A percentile compares a stretch with the other conserved stretches of the same genome.
Conservation (phyloP, 139 green algal species). For the Chlorella sp. region DNA sequence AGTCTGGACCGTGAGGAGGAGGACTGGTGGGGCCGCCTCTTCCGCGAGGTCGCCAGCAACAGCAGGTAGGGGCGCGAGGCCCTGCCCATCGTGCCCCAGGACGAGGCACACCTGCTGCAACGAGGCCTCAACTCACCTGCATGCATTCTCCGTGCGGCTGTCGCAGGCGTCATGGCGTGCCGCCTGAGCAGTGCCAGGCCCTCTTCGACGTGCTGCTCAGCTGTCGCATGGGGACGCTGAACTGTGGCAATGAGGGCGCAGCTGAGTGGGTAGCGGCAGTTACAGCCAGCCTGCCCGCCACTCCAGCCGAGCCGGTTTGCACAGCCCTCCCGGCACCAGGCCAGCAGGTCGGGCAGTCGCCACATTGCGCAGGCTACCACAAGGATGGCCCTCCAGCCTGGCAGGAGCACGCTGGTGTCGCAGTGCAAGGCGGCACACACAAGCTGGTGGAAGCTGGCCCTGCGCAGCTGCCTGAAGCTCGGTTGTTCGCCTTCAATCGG, state of each 20-base stretch:
- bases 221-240: constrained; percentile 10
- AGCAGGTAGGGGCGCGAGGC: background rate
- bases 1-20: constrained; percentile 3
- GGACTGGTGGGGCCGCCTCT: constrained; percentile 20
- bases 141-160: too few relatives aligned
- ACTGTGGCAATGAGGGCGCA: background rate
- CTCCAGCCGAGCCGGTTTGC: too few relatives aligned
- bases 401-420: too few relatives aligned
- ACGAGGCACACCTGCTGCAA: too few relatives aligned
- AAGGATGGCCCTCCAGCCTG: too few relatives aligned
- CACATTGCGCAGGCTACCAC: too few relatives aligned
- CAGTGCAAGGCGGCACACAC: too few relatives aligned
- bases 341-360: background rate
- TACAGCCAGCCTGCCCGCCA: background rate
- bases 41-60: constrained; percentile 1
- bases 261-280: constrained; percentile 4
- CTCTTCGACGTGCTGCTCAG: constrained; percentile 15
- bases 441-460: too few relatives aligned
- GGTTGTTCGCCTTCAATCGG: too few relatives aligned
- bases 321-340: background rate
- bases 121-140: too few relatives aligned
- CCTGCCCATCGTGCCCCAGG: too few relatives aligned
- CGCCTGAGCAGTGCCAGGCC: constrained; percentile 10
- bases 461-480: too few relatives aligned
- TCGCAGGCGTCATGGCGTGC: background rate